These are phyloP conservation scores for Colletotrichum endophyticum DNA, from an alignment of 2,329 filamentous ascomycete genomes.

Conservation along the genomic window DNA sequence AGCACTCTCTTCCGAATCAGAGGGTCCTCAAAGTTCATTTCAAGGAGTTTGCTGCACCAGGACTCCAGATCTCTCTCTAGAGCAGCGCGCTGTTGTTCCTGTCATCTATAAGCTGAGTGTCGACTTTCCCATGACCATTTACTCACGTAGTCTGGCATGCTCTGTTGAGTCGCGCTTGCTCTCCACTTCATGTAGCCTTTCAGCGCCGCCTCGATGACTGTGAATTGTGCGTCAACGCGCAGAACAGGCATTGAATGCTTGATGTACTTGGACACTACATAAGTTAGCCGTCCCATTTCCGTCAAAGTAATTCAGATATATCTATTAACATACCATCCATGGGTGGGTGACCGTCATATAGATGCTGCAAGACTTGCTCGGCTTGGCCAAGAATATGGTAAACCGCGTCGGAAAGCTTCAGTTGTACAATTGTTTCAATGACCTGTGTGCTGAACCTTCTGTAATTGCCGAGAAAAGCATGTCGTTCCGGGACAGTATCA, in stretches of 20 bases:
- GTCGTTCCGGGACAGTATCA: conserved; percentile 90
- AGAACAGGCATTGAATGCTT: conserved; percentile 77
- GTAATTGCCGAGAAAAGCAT: conserved; percentile 96
- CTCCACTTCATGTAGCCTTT: conserved; percentile 89
- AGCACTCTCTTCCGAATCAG: conserved; percentile 82
- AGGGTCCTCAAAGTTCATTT: conserved; percentile 80
- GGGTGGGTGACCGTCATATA: conserved; percentile 73
- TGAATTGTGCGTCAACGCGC: conserved; percentile 86
- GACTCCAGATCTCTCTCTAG: conserved; percentile 70
- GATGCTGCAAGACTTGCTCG: conserved; percentile 73
- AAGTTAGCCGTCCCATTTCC: not conserved
- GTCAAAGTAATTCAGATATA: not conserved
- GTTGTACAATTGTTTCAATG: conserved; percentile 84
- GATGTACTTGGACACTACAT: conserved; percentile 60
- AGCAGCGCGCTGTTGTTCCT: conserved; percentile 56
- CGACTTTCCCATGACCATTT: not conserved
- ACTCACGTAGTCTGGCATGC: conserved; percentile 20
- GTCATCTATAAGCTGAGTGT: not conserved
- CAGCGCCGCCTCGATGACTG: conserved; percentile 84
- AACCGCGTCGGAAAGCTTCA: conserved; percentile 84
- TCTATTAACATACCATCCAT: conserved; percentile 63
- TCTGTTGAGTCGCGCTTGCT: conserved; percentile 23
- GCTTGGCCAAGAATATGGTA: conserved; percentile 84
- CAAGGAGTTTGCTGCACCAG: conserved; percentile 76
- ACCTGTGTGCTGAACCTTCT: conserved; percentile 86